phyloP scores from a whole-genome alignment of 768 basidiomycete genomes.

The Dendrothele bispora region DNA sequence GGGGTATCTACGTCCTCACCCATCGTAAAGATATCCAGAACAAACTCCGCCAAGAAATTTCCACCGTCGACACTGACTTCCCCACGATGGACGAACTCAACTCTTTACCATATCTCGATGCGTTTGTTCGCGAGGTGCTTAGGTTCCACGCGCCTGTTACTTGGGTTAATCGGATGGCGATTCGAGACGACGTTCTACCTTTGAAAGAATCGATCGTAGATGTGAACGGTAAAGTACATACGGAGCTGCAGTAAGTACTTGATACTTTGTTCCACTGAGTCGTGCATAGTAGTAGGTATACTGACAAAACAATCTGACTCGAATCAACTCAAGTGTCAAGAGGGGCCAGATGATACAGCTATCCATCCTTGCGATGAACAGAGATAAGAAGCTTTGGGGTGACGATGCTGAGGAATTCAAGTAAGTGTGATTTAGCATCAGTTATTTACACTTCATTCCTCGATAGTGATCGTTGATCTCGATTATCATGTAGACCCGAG shows the following conservation, averaged over 20 bases:
- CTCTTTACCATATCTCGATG: slow-evolving; percentile 51
- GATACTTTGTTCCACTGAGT: too few species aligned
- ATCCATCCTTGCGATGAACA: slow-evolving; percentile 56
- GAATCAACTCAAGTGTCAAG: slow-evolving; percentile 34
- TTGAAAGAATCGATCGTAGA: slow-evolving; percentile 33
- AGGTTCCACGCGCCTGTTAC: slow-evolving; percentile 39
- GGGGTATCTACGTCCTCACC: slow-evolving; percentile 45
- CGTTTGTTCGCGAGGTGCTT: slow-evolving; percentile 43
- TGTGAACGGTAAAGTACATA: slow-evolving; percentile 23
- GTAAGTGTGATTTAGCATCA: slow-evolving; percentile 40
- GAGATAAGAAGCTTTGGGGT: slow-evolving; percentile 57
- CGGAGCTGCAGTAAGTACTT: slow-evolving; percentile 30
- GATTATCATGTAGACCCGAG: slow-evolving; percentile 64
- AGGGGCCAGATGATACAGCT: slow-evolving; percentile 47
- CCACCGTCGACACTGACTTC: slow-evolving; percentile 33
- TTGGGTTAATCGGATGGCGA: slow-evolving; percentile 27
- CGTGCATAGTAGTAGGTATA: too few species aligned
- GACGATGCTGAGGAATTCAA: slow-evolving; percentile 59
- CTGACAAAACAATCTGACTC: too few species aligned
- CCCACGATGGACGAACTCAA: slow-evolving; percentile 52
- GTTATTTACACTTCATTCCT: too few species aligned
- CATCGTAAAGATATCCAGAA: slow-evolving; percentile 36
- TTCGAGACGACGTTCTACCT: slow-evolving; percentile 36
- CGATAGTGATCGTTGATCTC: too few species aligned
- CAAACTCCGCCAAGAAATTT: slow-evolving; percentile 44